Evolutionary conservation across 1,139 yeast genomes (phyloP), one percentile per base, ranked within the genome.

Genomic region (Blastobotrys capitulatus): DNA sequence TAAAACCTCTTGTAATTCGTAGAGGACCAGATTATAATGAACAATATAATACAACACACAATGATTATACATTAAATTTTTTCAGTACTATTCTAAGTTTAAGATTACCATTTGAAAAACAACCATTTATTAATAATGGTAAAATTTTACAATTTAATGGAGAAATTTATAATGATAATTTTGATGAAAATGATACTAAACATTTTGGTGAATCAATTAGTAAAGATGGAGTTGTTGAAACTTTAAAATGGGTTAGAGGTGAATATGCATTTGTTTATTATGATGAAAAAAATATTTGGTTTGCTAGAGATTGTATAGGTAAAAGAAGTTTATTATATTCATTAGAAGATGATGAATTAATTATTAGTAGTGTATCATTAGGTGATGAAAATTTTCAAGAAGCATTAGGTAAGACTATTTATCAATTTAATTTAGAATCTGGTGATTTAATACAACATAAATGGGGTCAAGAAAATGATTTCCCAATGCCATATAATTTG

Each of bases 251-350:
- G 1, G 57, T 87, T 27, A 72, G 76, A 31, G 99, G 99, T 1
- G 98, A 92, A 63, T 92, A 82, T 72, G 94, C 98, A 0, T 70
- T 73, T 53, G 68, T 79, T 71, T 65, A 74, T 73, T 40, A 69
- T 78, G 52, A 75, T 36, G 54, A 54, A 1, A 58, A 65, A 1
- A 58, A 68, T 0, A 60, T 86, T 0, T 86, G 80, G 70, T 94
- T 88, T 69, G 97, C 95, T 0, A 77, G 96, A 58, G 99, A 92
- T 63, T 63, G 73, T 1, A 70, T 88, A 20, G 99, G 98, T 0
- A 82, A 85, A 60, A 73, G 96, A 52, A 84, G 96, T 19, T 70
- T 92, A 38, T 70, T 84, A 22, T 86, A 65, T 6, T 31, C 34
- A 49, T 57, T 3, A 57, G n/a, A 60, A 0, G 58, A 50, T 1